Conservation (phyloP, 371 early-diverging fungal species). For the Dinochytrium kinnereticum region DNA sequence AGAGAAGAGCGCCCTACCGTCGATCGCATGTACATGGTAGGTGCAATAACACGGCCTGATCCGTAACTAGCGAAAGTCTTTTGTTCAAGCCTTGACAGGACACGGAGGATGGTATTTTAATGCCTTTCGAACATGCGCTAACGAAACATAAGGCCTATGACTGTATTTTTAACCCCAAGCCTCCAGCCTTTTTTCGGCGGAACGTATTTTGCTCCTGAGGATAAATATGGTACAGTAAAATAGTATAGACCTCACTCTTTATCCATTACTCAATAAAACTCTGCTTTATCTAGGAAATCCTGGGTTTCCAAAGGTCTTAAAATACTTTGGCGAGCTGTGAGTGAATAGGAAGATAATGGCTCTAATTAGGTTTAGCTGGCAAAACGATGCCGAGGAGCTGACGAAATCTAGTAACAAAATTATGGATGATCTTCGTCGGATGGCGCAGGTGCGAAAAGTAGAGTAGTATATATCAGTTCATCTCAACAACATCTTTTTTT, state of each 20-base stretch:
- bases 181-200: conserved; percentile 70
- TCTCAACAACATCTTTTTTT: background rate
- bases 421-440: conserved; percentile 49
- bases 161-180: conserved; percentile 67
- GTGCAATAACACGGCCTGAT: conserved; percentile 35
- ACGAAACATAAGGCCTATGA: conserved; percentile 33
- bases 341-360: background rate
- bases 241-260: background rate
- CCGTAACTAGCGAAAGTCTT: conserved; percentile 31
- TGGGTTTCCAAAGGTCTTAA: conserved; percentile 59
- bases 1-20: conserved; percentile 73
- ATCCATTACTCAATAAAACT: background rate
- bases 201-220: conserved; percentile 69
- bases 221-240: conserved; percentile 50
- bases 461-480: background rate
- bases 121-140: background rate
- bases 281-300: conserved; percentile 32
- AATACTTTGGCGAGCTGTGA: conserved; percentile 47
- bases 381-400: conserved; percentile 47
- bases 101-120: conserved; percentile 57
- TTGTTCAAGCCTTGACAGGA: conserved; percentile 56
- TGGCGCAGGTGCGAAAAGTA: background rate
- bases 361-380: conserved; percentile 45
- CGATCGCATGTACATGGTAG: conserved; percentile 67
- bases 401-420: conserved; percentile 48